Percentiles rank a stretch among this genome's conserved stretches.
Conservation (phyloP, 2,329 filamentous ascomycete species). For the Orbilia oligospora region DNA sequence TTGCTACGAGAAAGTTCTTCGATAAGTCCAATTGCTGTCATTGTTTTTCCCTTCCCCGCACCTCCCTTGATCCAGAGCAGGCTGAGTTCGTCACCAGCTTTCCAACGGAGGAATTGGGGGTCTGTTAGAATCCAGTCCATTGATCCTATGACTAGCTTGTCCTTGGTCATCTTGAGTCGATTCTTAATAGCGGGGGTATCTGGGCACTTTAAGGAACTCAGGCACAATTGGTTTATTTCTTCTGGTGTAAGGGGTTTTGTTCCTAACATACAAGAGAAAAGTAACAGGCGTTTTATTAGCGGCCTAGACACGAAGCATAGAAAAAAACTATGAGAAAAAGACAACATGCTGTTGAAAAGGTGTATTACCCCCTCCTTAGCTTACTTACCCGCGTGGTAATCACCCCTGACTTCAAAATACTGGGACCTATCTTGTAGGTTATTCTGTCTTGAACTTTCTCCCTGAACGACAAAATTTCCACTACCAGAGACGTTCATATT, state of each 20-base stretch:
- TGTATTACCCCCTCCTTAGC: too few relatives aligned
- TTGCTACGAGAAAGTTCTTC: constrained; percentile 50
- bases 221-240: not conserved
- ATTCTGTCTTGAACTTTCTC: constrained; percentile 1
- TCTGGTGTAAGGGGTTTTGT: not conserved
- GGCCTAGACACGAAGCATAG: not conserved
- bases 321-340: not conserved
- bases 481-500: constrained; percentile 6
- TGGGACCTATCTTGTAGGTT: not conserved
- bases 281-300: not conserved
- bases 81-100: constrained; percentile 61
- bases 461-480: constrained; percentile 3
- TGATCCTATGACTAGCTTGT: constrained; percentile 50
- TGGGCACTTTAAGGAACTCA: constrained; percentile 51
- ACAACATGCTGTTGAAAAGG: too few relatives aligned
- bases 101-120: constrained; percentile 64
- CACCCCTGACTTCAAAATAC: too few relatives aligned
- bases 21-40: constrained; percentile 66
- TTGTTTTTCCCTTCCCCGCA: constrained; percentile 68
- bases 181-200: constrained; percentile 61
- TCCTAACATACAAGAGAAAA: too few relatives aligned
- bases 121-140: constrained; percentile 63
- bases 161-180: constrained; percentile 59
- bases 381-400: too few relatives aligned
- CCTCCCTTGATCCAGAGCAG: constrained; percentile 67